Percentiles rank a stretch among this genome's conserved stretches.
Evolutionary conservation across 768 basidiomycete genomes (phyloP).

Genomic region (Trametes sanguinea): DNA sequence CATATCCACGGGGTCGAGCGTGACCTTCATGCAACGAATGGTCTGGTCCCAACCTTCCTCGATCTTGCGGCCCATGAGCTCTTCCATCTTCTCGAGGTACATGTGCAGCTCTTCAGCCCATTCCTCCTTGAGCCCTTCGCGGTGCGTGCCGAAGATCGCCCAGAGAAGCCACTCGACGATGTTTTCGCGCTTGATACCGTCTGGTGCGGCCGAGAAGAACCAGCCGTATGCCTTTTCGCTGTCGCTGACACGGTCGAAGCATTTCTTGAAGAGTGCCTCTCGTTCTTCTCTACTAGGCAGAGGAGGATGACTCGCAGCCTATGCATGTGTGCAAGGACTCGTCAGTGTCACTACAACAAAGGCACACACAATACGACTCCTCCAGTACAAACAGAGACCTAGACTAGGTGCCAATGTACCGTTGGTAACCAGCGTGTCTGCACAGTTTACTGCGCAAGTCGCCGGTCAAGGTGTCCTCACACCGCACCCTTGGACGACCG

Average conservation of each 20-base stretch:
- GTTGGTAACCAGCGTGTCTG: too few species aligned
- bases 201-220: constrained; percentile 44
- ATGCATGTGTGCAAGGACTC: not conserved
- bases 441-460: too few species aligned
- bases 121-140: constrained; percentile 33
- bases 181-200: constrained; percentile 46
- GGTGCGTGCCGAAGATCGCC: constrained; percentile 54
- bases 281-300: constrained; percentile 45
- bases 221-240: constrained; percentile 46
- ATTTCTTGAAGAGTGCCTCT: constrained; percentile 49
- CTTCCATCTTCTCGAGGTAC: constrained; percentile 47
- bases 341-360: not conserved
- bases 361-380: not conserved
- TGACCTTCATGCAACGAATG: constrained; percentile 50
- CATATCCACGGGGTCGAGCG: constrained; percentile 57
- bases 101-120: constrained; percentile 54
- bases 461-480: too few species aligned
- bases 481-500: too few species aligned
- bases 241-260: constrained; percentile 34
- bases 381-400: too few species aligned
- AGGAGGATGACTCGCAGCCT: constrained; percentile 40
- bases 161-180: constrained; percentile 64
- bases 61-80: constrained; percentile 42
- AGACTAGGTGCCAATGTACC: too few species aligned
- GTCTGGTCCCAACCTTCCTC: constrained; percentile 41